Evolutionary conservation across 192 early-diverging fungal genomes (phyloP).

Genomic region (Umbelopsis vinacea): DNA sequence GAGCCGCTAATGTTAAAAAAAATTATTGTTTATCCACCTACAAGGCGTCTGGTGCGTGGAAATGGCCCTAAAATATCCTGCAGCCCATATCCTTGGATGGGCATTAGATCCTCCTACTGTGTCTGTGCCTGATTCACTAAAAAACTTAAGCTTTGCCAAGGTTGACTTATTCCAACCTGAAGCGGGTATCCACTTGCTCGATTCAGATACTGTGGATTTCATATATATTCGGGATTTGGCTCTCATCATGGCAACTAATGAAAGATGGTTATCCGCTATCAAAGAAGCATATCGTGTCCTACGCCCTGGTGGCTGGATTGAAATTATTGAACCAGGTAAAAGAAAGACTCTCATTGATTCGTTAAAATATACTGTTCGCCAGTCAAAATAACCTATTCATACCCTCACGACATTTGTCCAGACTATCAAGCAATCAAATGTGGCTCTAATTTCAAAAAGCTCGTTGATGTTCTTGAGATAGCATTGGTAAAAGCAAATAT

Average conservation of each 20-base stretch:
- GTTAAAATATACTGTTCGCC: too few relatives aligned
- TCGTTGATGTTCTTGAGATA: not conserved
- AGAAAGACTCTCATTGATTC: too few relatives aligned
- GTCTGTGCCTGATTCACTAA: not conserved
- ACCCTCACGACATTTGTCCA: not conserved
- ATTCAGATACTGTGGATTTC: slow-evolving; percentile 21
- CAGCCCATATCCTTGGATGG: slow-evolving; percentile 23
- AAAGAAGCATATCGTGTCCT: slow-evolving; percentile 31
- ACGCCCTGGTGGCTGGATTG: slow-evolving; percentile 36
- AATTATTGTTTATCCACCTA: not conserved
- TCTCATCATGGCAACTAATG: slow-evolving; percentile 8
- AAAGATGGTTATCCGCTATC: slow-evolving; percentile 29
- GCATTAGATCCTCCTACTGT: slow-evolving; percentile 1
- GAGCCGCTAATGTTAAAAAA: not conserved
- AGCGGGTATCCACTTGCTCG: slow-evolving; percentile 22
- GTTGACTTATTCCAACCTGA: not conserved
- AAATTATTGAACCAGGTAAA: slow-evolving; percentile 31
- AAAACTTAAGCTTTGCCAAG: slow-evolving; percentile 23
- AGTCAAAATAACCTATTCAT: not conserved
- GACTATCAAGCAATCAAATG: not conserved
- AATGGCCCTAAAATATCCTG: slow-evolving; percentile 34
- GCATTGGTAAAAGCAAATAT: slow-evolving; percentile 5
- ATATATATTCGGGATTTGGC: slow-evolving; percentile 29
- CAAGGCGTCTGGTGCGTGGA: slow-evolving; percentile 37
- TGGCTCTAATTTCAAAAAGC: not conserved